A percentile compares a stretch with the other conserved stretches of the same genome.
These are phyloP conservation scores for Linum lewisii DNA, from an alignment of 345 rosid species.

Conservation along the genomic window DNA sequence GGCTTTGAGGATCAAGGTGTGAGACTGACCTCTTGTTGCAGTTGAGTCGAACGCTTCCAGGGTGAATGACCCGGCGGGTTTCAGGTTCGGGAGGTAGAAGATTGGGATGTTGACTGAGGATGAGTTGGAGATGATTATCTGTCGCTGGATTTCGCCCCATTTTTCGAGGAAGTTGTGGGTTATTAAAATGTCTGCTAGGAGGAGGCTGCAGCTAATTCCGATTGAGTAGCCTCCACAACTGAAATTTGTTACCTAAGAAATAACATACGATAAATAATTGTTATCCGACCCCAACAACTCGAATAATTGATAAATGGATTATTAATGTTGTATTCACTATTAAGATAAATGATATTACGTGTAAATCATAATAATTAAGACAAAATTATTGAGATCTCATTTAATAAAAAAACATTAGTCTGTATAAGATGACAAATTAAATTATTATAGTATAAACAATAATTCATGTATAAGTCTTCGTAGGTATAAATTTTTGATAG, in stretches of 20 bases:
- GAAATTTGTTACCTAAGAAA: conserved; percentile 63
- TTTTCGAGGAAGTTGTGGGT: conserved; percentile 33
- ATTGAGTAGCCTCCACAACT: conserved; percentile 79
- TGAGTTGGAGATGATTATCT: conserved; percentile 17
- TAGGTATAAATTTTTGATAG: no score
- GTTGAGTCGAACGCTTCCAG: conserved; percentile 13
- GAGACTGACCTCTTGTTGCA: conserved; percentile 25
- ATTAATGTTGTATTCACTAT: no score
- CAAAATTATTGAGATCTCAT: no score
- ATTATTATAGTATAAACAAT: no score
- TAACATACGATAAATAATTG: no score
- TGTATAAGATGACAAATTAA: no score
- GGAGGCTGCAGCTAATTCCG: conserved; percentile 72
- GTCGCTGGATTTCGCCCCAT: conserved; percentile 50
- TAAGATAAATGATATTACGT: no score
- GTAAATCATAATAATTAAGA: no score
- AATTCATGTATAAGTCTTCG: no score
- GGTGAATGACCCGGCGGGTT: conserved; percentile 1
- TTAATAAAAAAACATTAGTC: no score
- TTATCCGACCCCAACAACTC: no score
- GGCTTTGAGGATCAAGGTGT: conserved; percentile 24
- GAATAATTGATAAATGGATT: no score
- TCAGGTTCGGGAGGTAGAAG: conserved; percentile 45
- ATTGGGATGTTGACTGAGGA: conserved; percentile 22
- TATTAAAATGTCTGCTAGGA: conserved; percentile 47